Base-by-base conservation (phyloP, 805 yeast species). In the Candida ficus region DNA sequence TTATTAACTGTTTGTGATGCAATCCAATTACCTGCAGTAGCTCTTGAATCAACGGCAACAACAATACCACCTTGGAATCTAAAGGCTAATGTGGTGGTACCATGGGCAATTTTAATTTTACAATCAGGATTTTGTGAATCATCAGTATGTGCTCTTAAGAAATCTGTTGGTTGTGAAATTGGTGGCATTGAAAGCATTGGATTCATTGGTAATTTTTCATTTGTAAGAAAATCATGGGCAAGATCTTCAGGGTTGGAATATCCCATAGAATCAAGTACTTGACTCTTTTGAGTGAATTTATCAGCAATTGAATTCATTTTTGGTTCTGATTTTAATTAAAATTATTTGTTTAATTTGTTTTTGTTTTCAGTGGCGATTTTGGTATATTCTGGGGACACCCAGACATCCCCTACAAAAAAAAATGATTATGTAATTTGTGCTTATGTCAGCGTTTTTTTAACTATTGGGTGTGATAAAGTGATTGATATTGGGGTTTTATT, bases 1-100 rank as follows among this genome's bases (percentile, higher is more conserved):
- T 93, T 93, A 66, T 91, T 91, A 48, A 93, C 99, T 3, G 97
- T 89, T 63, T 90, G 97, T 13, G 97, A 89, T 17, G 97, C 98
- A 54, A 93, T 83, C 97, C 97, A 91, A 56, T 84, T 81, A 34
- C 99, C 99, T 3, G 95, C 96, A 8, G 98, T 85, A 44, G 99
- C 99, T 64, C 99, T 80, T 32, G 97, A 89, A 68, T 93, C 99
- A 10, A 93, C 99, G 0, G 98, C 98, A 39, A 93, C 97, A 29
- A 83, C 70, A 51, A 93, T 90, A 19, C 99, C 99, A 21, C 91
- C 96, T 67, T 91, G 80, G 66, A 90, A 93, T 63, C 97, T 75
- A 70, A 93, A 93, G 9, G 98, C 96, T 54, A 93, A 71, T 12
- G 99, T 93, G 7, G 99, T 93, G n/a, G 99, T 93, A 63, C 99